Conservation (phyloP, 768 basidiomycete species). For the Lactarius psammicola region DNA sequence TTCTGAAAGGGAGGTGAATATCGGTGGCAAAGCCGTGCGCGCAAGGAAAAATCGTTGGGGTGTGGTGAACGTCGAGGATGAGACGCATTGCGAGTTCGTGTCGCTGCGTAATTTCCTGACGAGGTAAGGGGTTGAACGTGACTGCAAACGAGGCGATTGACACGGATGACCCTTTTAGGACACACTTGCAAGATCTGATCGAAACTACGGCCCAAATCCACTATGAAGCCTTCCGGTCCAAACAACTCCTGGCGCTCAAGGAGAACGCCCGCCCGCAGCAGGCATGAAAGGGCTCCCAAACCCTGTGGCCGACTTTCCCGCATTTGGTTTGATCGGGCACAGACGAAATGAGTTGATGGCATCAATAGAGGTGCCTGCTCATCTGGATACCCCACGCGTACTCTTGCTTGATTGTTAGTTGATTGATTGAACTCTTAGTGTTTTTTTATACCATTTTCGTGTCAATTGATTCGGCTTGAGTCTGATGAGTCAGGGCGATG, state of each 20-base stretch:
- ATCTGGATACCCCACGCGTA: neutral
- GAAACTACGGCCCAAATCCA: constrained; percentile 99
- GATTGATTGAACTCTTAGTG: neutral
- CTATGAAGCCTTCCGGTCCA: constrained; percentile 99
- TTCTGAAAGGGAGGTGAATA: constrained; percentile 93
- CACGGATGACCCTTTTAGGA: constrained; percentile 46
- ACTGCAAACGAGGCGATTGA: constrained; percentile 3
- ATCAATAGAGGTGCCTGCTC: neutral
- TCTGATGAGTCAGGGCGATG: constrained; percentile 12
- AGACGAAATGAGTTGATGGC: neutral
- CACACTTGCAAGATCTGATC: constrained; percentile 96
- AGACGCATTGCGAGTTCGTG: constrained; percentile 96
- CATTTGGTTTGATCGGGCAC: neutral
- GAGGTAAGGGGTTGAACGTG: constrained; percentile 46
- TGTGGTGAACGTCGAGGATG: constrained; percentile 96
- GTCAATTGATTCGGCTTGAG: neutral
- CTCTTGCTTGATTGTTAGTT: neutral
- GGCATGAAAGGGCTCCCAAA: constrained; percentile 5
- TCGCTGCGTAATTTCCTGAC: constrained; percentile 97
- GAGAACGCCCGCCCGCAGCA: constrained; percentile 45
- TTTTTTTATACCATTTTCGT: neutral
- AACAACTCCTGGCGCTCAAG: constrained; percentile 95
- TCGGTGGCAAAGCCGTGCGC: constrained; percentile 92
- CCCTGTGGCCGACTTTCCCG: neutral
- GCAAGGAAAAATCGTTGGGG: constrained; percentile 99